Base-by-base conservation (phyloP, 345 rosid species). In the Cardamine resedifolia region DNA sequence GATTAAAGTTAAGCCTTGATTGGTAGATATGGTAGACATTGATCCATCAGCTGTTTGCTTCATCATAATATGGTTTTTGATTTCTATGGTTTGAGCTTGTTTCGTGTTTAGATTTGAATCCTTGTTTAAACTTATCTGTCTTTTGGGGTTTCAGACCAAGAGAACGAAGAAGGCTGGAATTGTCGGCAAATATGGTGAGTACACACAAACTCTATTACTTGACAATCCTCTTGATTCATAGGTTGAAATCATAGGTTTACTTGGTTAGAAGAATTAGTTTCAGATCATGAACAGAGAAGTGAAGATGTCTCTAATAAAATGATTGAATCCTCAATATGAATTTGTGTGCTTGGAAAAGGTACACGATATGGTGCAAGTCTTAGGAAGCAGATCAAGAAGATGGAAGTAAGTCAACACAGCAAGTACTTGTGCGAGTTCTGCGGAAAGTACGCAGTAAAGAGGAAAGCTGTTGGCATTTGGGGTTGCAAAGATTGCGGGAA, bases 311-410 rank as follows among this genome's bases (percentile, higher is more conserved):
- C 24, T 19, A 7, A 4, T 8, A 0, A 19, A 24, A 34, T 34
- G 4, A 23, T 10, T 36, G 64, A 19, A 57, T 18, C n/a, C 43
- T 57, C 24, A 57, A 10, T 10, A 15, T 57, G 39, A 15, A 4
- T 53, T 39, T 41, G 57, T 20, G 48, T 38, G 2, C 36, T 6
- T 39, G 51, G 3, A n/a, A n/a, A 26, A 89, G 96, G 92, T 68
- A 87, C 96, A 70, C 84, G 92, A 12, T 91, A 89, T 73, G 97
- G 97, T 68, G 96, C 97, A 2, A 91, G 97, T 85, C 78, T 89
- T 81, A 77, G 96, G 66, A 91, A 89, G 85, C 96, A 91, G 78
- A 91, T 89, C 57, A 91, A 88, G 87, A 88, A 89, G 83, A 89
- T 89, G 97, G 90, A 88, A 78, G 90, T 90, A 53, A 87, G 89